Base-by-base conservation (phyloP, 371 early-diverging fungal genomes). In the Saksenaea oblongispora region DNA sequence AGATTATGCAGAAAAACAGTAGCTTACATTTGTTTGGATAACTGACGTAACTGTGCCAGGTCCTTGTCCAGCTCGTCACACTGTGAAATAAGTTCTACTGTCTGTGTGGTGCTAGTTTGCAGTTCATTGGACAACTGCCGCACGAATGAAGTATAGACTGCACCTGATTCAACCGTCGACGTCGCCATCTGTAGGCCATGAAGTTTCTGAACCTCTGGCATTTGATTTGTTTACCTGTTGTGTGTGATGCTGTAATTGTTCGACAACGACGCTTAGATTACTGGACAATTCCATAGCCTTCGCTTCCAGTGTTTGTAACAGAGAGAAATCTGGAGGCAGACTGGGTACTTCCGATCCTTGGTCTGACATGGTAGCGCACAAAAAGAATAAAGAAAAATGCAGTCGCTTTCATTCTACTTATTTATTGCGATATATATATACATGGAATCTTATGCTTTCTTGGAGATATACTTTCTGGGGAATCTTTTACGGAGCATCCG, bases 21-120 rank as follows among this genome's bases (percentile, higher is more conserved):
- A 14, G 54, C 73, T 64, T 66, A 80, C 80, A 80, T 64, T 69
- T 77, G 69, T 27, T 55, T 56, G 1, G 80, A 67, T 24, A 80
- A 59, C 7, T 59, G 58, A 1, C 61, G 59, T 10, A 77, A 64
- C 13, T 76, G 72, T 10, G 68, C 75, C 59, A 80, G 66, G 42
- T 80, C 80, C 58, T 80, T 80, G 69, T 80, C 80, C 61, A 80
- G 66, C 59, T 80, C 80, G 41, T 80, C 80, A 37, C 80, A 80
- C 1, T 72, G 67, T n/a, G 75, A 69, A 54, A 80, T 80, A 15
- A 80, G 47, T 24, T 73, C 67, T 11, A 75, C 74, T 0, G 78
- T 77, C 24, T 72, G 69, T 17, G 66, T 62, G 3, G 72, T 72
- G 54, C 80, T 77, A 0, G 39, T 61, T 17, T 59, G 54, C 17